Base-by-base conservation (phyloP, 306 rosid genomes). In the Castanea mollissima region DNA sequence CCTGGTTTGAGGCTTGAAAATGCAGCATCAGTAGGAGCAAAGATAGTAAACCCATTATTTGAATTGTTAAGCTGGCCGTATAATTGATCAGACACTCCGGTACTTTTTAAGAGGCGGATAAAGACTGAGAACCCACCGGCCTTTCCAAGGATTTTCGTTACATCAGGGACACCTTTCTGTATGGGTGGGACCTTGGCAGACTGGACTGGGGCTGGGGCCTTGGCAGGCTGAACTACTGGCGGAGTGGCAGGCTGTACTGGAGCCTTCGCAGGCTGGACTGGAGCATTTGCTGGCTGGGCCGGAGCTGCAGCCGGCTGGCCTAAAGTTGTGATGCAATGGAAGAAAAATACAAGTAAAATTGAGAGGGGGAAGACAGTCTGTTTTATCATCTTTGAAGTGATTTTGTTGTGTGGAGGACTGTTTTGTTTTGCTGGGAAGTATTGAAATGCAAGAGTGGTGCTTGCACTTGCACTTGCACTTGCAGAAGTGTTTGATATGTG, bases 1-100 rank as follows among this genome's bases (percentile, higher is more conserved):
- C 89, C 89, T 0, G 89, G 1, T 69, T 83, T 82, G 41, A 86
- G 83, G 10, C 62, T 69, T 0, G 87, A 86, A 46, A 86, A 86
- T 20, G 81, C 87, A 5, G 71, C 41, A 70, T 86, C 85, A 2
- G 78, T 63, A 1, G 89, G 89, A 27, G 89, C 85, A 13, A 86
- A 71, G 27, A 86, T 46, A 54, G 89, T 86, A 49, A 86, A 8
- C 56, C 80, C 73, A 55, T 15, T 55, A 63, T 74, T 19, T 12
- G 86, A 79, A 58, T n/a, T 46, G 71, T 86, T 86, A 59, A 86
- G 89, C 69, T 79, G 86, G 57, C 69, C 77, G 46, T 57, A 63
- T 32, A 86, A 52, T 60, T 80, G 89, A 5, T 27, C 59, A 1
- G 74, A 52, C 5, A 80, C 78, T 56, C 81, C 76, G 20, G 87